phyloP scores from a whole-genome alignment of 768 basidiomycete species.

The Pleurotus salmoneostramineus region DNA sequence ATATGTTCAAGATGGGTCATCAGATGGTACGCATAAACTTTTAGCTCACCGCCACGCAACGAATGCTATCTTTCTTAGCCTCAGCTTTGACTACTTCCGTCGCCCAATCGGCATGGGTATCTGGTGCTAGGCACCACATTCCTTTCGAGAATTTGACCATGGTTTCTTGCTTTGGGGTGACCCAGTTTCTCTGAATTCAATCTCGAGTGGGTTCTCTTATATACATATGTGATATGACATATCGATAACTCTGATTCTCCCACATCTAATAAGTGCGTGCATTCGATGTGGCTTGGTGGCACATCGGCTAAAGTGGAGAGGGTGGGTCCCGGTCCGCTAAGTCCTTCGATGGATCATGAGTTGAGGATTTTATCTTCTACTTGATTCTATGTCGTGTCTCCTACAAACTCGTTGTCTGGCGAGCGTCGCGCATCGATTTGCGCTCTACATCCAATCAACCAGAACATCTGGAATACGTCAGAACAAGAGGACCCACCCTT shows the following conservation, averaged over 20 bases:
- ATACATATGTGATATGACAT: not conserved
- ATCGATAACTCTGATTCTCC: not conserved
- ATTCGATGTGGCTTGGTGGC: not conserved
- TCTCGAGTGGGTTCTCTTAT: not conserved
- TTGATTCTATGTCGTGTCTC: too few species aligned
- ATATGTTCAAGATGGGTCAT: too few species aligned
- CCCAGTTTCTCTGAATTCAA: not conserved
- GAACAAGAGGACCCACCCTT: too few species aligned
- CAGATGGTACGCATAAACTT: too few species aligned
- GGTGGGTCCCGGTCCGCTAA: not conserved
- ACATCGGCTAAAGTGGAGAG: not conserved
- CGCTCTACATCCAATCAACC: too few species aligned
- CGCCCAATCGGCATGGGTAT: conserved; percentile 25
- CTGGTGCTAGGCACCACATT: conserved; percentile 25
- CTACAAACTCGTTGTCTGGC: too few species aligned
- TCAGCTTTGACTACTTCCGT: conserved; percentile 23
- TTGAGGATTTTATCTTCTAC: not conserved
- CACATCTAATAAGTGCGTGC: not conserved
- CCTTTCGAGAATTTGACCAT: conserved; percentile 30
- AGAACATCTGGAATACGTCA: too few species aligned
- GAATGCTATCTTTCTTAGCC: conserved; percentile 17
- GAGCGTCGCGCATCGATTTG: too few species aligned
- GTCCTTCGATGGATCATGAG: not conserved
- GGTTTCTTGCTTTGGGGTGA: not conserved
- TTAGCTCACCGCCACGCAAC: conserved; percentile 23